Evolutionary conservation across 164 flowering plant genomes (phyloP), one percentile per base, ranked within the genome.

Genomic region (Liriodendron chinense): DNA sequence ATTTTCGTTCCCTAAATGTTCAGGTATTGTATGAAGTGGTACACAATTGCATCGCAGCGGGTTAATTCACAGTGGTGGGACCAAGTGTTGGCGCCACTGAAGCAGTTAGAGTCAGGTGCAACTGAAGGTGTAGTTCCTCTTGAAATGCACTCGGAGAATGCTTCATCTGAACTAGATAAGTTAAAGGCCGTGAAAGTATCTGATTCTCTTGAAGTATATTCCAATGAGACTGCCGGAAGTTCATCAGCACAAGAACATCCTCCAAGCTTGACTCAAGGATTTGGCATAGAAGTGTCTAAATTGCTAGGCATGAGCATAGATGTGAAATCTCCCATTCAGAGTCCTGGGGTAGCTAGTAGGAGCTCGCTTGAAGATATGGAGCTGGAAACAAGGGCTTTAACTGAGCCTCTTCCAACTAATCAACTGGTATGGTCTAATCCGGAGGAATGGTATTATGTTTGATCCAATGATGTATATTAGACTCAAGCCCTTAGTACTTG

Each of bases 361-460:
- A 85, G 79, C 77, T 75, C 84, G 74, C 86, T 96, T 69, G 99
- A 96, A 84, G 99, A 96, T 76, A 84, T 94, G 90, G 99, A 96
- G 83, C 85, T 96, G 78, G 93, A 88, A 80, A 94, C 96, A 64
- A 87, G 90, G 81, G 98, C 97, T 48, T 83, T 96, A 73, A 92
- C 96, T 59, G 99, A 96, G 80, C 98, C 99, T 72, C 98, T 96
- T 85, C 99, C 99, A 25, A 91, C 95, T 47, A 94, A 90, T 83
- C 99, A 96, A 80, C 99, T 89, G 94, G 99, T 89, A 73, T 71
- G 62, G 23, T 22, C 25, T 69, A 34, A 2, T 34, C 43, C 6
- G 43, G 16, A 59, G 53, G 5, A 21, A 63, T 43, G 68, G 10
- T 14, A 69, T n/a, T 70, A 61, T 57, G 23, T 57, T 65, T 61